Percentiles rank a stretch among this genome's conserved stretches.
Evolutionary conservation across 2,329 filamentous ascomycete genomes (phyloP).

Genomic region (Chaetomiaceae sp.): DNA sequence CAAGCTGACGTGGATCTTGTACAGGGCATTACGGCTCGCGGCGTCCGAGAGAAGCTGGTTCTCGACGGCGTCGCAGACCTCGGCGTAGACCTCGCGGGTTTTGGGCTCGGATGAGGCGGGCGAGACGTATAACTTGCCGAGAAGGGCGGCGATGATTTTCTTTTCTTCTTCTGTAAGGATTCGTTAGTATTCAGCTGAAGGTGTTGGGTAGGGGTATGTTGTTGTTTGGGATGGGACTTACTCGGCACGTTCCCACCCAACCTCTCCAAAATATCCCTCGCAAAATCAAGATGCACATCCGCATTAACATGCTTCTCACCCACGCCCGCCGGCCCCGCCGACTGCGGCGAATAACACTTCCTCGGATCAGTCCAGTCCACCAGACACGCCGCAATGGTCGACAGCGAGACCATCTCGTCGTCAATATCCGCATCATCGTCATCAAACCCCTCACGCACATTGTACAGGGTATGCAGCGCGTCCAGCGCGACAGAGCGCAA

Average conservation of each 20-base stretch:
- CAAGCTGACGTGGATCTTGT: conserved; percentile 63
- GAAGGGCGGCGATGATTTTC: conserved; percentile 71
- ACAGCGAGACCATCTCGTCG: conserved; percentile 74
- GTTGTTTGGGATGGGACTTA: no score
- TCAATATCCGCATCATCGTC: conserved; percentile 71
- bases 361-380: conserved; percentile 95
- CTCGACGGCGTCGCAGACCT: conserved; percentile 60
- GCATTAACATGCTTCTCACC: conserved; percentile 62
- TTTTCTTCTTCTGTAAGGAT: conserved; percentile 68
- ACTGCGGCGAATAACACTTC: conserved; percentile 58
- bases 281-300: conserved; percentile 76
- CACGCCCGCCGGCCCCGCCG: conserved; percentile 36
- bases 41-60: conserved; percentile 56
- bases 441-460: conserved; percentile 66
- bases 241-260: conserved; percentile 63
- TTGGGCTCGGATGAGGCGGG: conserved; percentile 58
- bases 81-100: conserved; percentile 53
- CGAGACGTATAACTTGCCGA: conserved; percentile 78
- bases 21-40: conserved; percentile 59
- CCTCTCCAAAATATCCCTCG: conserved; percentile 70
- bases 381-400: conserved; percentile 74
- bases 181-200: no score
- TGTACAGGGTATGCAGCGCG: conserved; percentile 70
- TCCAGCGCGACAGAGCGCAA: conserved; percentile 73
- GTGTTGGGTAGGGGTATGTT: background rate